Evolutionary conservation across 2,329 filamentous ascomycete species (phyloP), one percentile per base, ranked within the genome.

Genomic region (Gnomoniopsis sp.): DNA sequence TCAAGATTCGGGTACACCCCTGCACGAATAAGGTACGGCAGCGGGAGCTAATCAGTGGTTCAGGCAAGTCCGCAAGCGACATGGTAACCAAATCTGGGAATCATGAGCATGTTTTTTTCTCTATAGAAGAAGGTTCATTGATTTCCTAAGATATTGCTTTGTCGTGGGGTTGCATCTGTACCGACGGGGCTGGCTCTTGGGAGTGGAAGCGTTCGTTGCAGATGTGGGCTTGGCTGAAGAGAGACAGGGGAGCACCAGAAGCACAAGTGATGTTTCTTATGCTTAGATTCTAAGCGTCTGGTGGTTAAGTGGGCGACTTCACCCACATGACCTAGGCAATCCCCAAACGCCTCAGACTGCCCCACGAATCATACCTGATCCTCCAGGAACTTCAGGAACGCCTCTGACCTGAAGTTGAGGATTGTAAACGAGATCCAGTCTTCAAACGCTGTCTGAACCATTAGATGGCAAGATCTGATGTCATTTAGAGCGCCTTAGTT

Each of bases 1-100:
- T 59, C 57, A 53, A 51, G 59, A 61, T 36, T 46, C 46, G 49
- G 46, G 22, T 12, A 22, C 34, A 51, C 57, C 56, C 60, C 57
- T 62, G 56, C 53, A 44, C 55, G 48, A 44, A 44, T 44, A 44
- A 44, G 41, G 41, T n/a, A 44, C 12, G 38, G 38, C 14, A 43
- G 26, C 26, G 26, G 26, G 8, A 30, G 26, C 26, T 30, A 8
- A 30, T 30, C 26, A 30, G n/a, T 30, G 4, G 26, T 30, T 30
- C 26, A 33, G 15, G 8, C 33, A 14, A n/a, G 49, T 38, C 33
- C 14, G 26, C 8, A 30, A 30, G 26, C 26, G 26, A 8, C 26
- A 30, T 30, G 26, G 4, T 30, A 30, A 30, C 26, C 26, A 4
- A 30, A 30, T 30, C 26, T 30, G 26, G 26, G 26, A 30, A 30